These are phyloP conservation scores for Stagonosporopsis rhizophila DNA, from an alignment of 2,329 filamentous ascomycete species.

Conservation along the genomic window DNA sequence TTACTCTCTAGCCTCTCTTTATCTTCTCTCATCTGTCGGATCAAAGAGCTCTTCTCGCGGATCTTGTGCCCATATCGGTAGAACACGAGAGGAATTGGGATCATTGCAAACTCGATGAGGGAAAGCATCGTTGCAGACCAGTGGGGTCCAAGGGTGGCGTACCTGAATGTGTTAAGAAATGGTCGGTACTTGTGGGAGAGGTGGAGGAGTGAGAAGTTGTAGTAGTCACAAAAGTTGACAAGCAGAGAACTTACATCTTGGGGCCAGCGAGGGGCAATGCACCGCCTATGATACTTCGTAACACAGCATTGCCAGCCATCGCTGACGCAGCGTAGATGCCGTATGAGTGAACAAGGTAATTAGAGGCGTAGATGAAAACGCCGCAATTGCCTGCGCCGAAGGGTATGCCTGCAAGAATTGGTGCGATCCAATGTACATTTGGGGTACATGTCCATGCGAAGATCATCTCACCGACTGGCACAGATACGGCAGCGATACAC, in stretches of 20 bases:
- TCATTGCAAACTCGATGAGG: constrained; percentile 73
- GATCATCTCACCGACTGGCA: constrained; percentile 80
- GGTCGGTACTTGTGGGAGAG: too few relatives aligned
- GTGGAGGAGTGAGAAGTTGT: not conserved
- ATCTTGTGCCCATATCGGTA: constrained; percentile 68
- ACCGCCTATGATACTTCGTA: constrained; percentile 77
- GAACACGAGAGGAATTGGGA: constrained; percentile 82
- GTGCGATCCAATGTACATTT: constrained; percentile 81
- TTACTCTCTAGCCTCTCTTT: constrained; percentile 51
- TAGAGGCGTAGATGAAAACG: constrained; percentile 82
- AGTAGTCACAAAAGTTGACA: too few relatives aligned
- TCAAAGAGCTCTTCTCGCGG: constrained; percentile 62
- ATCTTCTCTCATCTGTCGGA: constrained; percentile 56
- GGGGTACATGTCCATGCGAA: constrained; percentile 80
- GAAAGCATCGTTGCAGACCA: constrained; percentile 82
- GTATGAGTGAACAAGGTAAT: constrained; percentile 81
- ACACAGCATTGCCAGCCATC: constrained; percentile 78
- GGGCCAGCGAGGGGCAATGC: constrained; percentile 77
- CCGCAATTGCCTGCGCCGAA: constrained; percentile 80
- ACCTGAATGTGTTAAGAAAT: constrained; percentile 51
- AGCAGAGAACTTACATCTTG: constrained; percentile 56
- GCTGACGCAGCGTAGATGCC: constrained; percentile 83
- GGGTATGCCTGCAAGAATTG: constrained; percentile 78
- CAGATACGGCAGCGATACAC: constrained; percentile 75
- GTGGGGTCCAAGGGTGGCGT: constrained; percentile 70